These are phyloP conservation scores for Gaeumannomyces sp. DNA, from an alignment of 2,329 filamentous ascomycete genomes.

Conservation along the genomic window DNA sequence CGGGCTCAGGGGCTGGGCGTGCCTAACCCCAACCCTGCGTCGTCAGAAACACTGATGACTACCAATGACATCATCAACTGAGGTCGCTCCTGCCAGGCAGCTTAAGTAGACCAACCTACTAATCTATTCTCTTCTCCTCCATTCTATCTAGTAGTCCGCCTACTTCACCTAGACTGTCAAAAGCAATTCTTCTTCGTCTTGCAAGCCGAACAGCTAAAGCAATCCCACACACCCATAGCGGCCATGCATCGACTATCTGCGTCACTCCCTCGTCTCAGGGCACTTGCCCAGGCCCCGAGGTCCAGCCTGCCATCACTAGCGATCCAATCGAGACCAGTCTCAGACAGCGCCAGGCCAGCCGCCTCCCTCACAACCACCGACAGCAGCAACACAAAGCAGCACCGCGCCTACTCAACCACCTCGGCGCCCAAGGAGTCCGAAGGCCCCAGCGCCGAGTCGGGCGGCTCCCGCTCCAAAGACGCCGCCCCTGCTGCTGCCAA, in stretches of 20 bases:
- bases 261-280: constrained; percentile 3
- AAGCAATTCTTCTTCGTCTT: neutral
- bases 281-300: constrained; percentile 1
- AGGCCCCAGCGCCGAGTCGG: constrained; percentile 20
- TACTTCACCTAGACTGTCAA: neutral
- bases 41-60: neutral
- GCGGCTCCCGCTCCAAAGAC: constrained; percentile 31
- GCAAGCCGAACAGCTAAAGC: neutral
- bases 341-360: neutral
- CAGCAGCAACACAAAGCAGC: neutral
- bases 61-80: neutral
- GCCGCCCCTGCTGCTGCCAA: constrained; percentile 19
- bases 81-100: neutral
- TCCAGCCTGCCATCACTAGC: neutral
- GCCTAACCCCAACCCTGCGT: neutral
- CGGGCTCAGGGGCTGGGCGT: neutral
- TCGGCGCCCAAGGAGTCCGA: constrained; percentile 21
- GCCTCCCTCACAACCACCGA: neutral
- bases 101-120: neutral
- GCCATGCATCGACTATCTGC: neutral
- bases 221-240: neutral
- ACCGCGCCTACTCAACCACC: constrained; percentile 3
- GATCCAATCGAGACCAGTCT: constrained; percentile 2
- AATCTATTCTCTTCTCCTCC: neutral
- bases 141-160: neutral